Evolutionary conservation across 1,284 basidiomycete genomes (phyloP).

Genomic region (Pyrrhoderma lamaoense): DNA sequence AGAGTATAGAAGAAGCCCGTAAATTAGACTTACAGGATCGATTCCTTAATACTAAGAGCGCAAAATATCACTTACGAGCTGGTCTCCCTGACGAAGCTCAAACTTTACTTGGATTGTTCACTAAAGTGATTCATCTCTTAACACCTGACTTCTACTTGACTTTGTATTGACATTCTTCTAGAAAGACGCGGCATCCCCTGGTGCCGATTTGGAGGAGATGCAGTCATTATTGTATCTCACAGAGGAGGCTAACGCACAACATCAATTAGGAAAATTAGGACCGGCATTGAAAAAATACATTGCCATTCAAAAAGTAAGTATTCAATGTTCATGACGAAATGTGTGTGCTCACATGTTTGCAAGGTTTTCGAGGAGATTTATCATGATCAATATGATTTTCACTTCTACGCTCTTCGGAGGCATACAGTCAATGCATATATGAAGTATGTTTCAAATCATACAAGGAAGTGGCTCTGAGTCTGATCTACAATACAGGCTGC

Average conservation of each 20-base stretch:
- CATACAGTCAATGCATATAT: constrained; percentile 84
- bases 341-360: constrained; percentile 2
- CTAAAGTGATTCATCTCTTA: constrained; percentile 52
- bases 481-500: constrained; percentile 42
- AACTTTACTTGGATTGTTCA: constrained; percentile 75
- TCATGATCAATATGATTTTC: constrained; percentile 98
- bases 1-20: constrained; percentile 77
- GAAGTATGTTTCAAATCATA: constrained; percentile 39
- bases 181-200: constrained; percentile 79
- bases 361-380: constrained; percentile 84
- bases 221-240: constrained; percentile 86
- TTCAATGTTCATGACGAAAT: not conserved
- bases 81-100: constrained; percentile 73
- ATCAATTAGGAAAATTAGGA: constrained; percentile 59
- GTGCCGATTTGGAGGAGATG: constrained; percentile 90
- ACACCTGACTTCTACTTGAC: not conserved
- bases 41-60: constrained; percentile 91
- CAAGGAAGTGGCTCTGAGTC: not conserved
- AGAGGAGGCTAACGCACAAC: constrained; percentile 76
- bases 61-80: constrained; percentile 85
- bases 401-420: constrained; percentile 89
- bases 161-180: constrained; percentile 26
- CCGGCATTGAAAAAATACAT: constrained; percentile 86
- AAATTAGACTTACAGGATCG: constrained; percentile 91
- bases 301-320: constrained; percentile 61